Evolutionary conservation across 2,329 filamentous ascomycete genomes (phyloP).

Genomic region (Sclerotinia glacialis): DNA sequence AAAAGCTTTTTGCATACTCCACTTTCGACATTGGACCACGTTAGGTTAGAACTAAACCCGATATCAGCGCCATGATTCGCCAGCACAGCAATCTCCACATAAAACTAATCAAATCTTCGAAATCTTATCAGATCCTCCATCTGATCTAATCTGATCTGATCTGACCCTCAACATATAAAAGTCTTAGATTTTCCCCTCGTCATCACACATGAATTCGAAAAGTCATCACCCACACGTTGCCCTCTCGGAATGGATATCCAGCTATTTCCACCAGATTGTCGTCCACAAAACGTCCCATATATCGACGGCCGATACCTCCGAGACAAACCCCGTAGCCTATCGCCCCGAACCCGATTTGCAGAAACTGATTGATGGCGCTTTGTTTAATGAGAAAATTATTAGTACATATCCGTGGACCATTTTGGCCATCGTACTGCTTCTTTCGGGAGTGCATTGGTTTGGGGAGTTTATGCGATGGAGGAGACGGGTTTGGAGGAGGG

Average conservation of each 20-base stretch:
- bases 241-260: slow-evolving; percentile 13
- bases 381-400: slow-evolving; percentile 11
- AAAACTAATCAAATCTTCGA: not conserved
- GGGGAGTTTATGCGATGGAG: slow-evolving; percentile 29
- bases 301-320: not conserved
- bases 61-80: not conserved
- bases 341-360: not conserved
- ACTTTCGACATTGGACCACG: not conserved
- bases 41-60: not conserved
- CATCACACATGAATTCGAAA: slow-evolving; percentile 5
- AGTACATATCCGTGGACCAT: slow-evolving; percentile 13
- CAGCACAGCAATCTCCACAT: not conserved
- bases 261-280: not conserved
- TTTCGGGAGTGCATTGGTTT: slow-evolving; percentile 33
- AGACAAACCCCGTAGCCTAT: not conserved
- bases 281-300: not conserved
- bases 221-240: not conserved
- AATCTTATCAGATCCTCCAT: slow-evolving; percentile 15
- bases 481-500: slow-evolving; percentile 23
- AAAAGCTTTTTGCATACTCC: not conserved
- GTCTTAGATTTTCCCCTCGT: not conserved
- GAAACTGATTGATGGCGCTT: slow-evolving; percentile 17
- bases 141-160: slow-evolving; percentile 20
- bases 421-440: not conserved
- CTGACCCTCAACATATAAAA: not conserved